phyloP scores from a whole-genome alignment of 73 alveolate genomes.

The Paramecium octaurelia region DNA sequence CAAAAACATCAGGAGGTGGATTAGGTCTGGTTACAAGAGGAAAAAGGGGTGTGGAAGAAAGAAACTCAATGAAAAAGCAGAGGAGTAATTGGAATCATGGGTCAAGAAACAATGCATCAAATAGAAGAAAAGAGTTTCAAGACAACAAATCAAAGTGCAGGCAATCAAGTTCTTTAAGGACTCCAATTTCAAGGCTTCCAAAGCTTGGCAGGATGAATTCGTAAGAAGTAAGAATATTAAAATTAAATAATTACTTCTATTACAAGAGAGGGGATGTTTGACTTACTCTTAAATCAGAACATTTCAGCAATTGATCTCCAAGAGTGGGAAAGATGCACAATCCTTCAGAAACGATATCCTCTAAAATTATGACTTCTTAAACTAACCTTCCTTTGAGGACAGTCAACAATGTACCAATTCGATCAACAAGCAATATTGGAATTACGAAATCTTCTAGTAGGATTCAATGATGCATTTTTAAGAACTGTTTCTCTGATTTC shows the following conservation, averaged over 20 bases:
- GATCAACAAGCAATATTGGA: neutral
- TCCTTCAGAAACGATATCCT: neutral
- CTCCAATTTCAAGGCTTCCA: neutral
- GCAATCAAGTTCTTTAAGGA: neutral
- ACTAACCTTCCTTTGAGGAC: neutral
- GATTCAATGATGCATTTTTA: neutral
- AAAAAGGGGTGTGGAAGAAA: constrained; percentile 42
- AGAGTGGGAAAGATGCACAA: neutral
- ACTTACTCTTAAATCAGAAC: neutral
- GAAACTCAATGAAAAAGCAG: neutral
- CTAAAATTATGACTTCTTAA: neutral
- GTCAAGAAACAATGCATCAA: neutral
- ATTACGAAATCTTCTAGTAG: neutral
- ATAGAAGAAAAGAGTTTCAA: constrained; percentile 2
- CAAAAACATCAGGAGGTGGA: neutral
- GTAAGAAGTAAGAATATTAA: neutral
- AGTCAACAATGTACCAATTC: neutral
- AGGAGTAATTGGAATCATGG: neutral
- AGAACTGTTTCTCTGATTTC: neutral
- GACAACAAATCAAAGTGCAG: neutral
- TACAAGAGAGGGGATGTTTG: neutral
- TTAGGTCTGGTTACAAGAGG: neutral
- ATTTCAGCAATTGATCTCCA: neutral
- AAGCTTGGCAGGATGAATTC: constrained; percentile 14
- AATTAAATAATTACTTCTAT: neutral